Conservation (phyloP, 2,329 filamentous ascomycete genomes). For the Arthroderma uncinatum region DNA sequence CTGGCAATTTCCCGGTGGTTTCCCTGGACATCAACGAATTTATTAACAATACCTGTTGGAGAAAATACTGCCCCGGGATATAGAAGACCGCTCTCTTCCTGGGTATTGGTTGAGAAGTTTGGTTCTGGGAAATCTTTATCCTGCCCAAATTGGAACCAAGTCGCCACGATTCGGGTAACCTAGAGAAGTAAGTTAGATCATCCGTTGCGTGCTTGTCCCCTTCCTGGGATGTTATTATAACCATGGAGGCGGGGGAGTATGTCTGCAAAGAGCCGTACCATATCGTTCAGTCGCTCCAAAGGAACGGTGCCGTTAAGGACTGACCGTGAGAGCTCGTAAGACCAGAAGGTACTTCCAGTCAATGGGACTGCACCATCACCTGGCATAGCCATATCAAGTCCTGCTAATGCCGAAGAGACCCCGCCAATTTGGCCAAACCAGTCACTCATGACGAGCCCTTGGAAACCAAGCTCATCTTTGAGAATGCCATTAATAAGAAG, state of each 20-base stretch:
- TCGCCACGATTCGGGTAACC: conserved; percentile 47
- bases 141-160: conserved; percentile 48
- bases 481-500: conserved; percentile 57
- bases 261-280: conserved; percentile 27
- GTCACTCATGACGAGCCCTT: conserved; percentile 60
- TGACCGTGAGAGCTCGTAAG: conserved; percentile 43
- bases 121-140: conserved; percentile 46
- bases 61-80: conserved; percentile 50
- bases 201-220: no score
- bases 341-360: conserved; percentile 45
- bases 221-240: not conserved
- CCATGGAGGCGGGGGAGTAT: not conserved
- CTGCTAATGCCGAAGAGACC: conserved; percentile 49
- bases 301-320: conserved; percentile 49
- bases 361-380: conserved; percentile 46
- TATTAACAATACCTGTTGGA: conserved; percentile 54
- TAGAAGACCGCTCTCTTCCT: conserved; percentile 43
- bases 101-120: conserved; percentile 51
- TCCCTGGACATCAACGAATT: conserved; percentile 52
- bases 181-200: conserved; percentile 16
- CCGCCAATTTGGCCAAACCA: conserved; percentile 55
- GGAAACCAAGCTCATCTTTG: conserved; percentile 64
- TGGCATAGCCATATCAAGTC: conserved; percentile 61
- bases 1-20: conserved; percentile 43
- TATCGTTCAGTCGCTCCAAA: conserved; percentile 44